Percentiles rank a stretch among this genome's conserved stretches.
These are phyloP conservation scores for Fusarium sp. DNA, from an alignment of 2,329 filamentous ascomycete species.

Conservation along the genomic window DNA sequence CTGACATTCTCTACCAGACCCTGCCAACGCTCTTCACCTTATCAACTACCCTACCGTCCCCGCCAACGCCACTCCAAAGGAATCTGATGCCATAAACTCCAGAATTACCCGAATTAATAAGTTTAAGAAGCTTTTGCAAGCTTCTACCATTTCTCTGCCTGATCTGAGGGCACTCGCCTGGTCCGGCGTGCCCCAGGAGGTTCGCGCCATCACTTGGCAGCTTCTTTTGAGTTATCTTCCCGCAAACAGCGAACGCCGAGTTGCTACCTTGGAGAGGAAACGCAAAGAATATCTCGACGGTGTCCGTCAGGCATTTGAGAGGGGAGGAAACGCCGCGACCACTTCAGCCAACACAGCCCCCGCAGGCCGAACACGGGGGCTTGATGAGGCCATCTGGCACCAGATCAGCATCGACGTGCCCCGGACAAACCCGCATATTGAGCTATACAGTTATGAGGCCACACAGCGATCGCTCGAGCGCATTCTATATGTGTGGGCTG, in stretches of 20 bases:
- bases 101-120: constrained; percentile 96
- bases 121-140: constrained; percentile 94
- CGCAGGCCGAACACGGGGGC: constrained; percentile 65
- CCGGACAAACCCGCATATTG: constrained; percentile 93
- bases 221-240: constrained; percentile 93
- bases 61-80: constrained; percentile 78
- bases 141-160: constrained; percentile 84
- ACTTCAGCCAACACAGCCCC: constrained; percentile 56
- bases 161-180: constrained; percentile 88
- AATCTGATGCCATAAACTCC: constrained; percentile 85
- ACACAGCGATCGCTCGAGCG: constrained; percentile 94
- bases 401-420: constrained; percentile 99
- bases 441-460: constrained; percentile 93
- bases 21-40: constrained; percentile 92
- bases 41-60: constrained; percentile 86
- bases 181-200: constrained; percentile 94
- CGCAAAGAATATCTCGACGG: constrained; percentile 96
- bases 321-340: constrained; percentile 61
- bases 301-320: constrained; percentile 76
- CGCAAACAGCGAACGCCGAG: constrained; percentile 92
- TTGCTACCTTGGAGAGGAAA: constrained; percentile 90
- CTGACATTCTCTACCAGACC: constrained; percentile 58
- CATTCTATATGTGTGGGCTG: constrained; percentile 97
- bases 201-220: constrained; percentile 99
- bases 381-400: constrained; percentile 99